A percentile compares a stretch with the other conserved stretches of the same genome.
phyloP scores from a whole-genome alignment of 1,284 basidiomycete species.

The Trichosporon sp. region DNA sequence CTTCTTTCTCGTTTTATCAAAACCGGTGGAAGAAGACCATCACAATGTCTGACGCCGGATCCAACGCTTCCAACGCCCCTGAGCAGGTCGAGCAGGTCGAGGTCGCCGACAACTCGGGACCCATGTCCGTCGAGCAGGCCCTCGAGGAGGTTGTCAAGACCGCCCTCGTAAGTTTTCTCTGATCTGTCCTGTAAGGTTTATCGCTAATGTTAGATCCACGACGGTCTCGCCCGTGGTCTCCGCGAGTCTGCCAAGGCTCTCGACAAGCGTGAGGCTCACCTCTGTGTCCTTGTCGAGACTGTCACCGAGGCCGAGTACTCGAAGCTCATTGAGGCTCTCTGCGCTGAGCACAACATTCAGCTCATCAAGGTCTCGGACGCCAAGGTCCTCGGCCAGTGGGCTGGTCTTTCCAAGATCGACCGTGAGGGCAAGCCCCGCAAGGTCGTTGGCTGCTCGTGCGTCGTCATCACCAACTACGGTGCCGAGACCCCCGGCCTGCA shows the following conservation, averaged over 20 bases:
- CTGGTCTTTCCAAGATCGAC: constrained; percentile 98
- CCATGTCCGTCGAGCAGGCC: constrained; percentile 94
- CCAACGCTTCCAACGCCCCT: constrained; percentile 66
- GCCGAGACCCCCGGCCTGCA: constrained; percentile 92
- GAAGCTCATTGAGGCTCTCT: constrained; percentile 99
- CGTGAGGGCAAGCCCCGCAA: constrained; percentile 98
- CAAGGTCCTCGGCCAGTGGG: constrained; percentile 97
- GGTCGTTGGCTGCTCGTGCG: constrained; percentile 92
- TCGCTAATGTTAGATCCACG: constrained; percentile 54
- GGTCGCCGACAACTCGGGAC: constrained; percentile 78
- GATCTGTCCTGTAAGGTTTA: background rate
- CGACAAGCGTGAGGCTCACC: constrained; percentile 97
- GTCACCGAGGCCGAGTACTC: constrained; percentile 98
- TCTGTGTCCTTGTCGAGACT: constrained; percentile 98
- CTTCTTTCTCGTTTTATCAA: constrained; percentile 5
- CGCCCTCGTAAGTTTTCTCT: constrained; percentile 55
- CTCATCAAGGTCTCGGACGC: constrained; percentile 96
- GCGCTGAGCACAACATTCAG: constrained; percentile 98
- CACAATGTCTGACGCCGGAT: constrained; percentile 98
- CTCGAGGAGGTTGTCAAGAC: constrained; percentile 79
- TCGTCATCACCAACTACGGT: constrained; percentile 98
- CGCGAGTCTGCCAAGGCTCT: constrained; percentile 97
- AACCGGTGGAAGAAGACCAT: constrained; percentile 46
- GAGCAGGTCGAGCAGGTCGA: constrained; percentile 61
- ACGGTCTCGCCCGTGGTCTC: constrained; percentile 95